Percentiles rank a stretch among this genome's conserved stretches.
Evolutionary conservation across 129 eudicot species (phyloP).

Genomic region (Daucus carota): DNA sequence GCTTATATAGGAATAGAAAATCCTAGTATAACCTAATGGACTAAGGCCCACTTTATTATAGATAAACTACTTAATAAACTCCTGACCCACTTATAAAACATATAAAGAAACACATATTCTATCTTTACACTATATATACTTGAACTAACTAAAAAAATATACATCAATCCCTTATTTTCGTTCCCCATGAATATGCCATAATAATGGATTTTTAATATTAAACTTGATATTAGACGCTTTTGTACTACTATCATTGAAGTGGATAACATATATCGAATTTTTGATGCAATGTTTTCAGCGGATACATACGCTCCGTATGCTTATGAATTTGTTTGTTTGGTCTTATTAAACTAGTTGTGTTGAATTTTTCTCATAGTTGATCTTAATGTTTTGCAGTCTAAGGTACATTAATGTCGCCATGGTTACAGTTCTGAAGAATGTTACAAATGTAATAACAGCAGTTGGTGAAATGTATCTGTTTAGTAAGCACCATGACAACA

Average conservation of each 20-base stretch:
- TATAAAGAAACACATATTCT: no score
- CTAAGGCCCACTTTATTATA: no score
- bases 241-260: not conserved
- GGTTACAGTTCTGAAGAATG: slow-evolving; percentile 97
- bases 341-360: not conserved
- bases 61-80: no score
- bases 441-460: slow-evolving; percentile 96
- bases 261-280: not conserved
- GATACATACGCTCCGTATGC: not conserved
- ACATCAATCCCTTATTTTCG: no score
- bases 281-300: not conserved
- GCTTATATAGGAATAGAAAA: no score
- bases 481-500: slow-evolving; percentile 83
- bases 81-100: no score
- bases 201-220: not conserved
- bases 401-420: slow-evolving; percentile 94
- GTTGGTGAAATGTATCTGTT: slow-evolving; percentile 99
- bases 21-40: no score
- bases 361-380: slow-evolving; percentile 7
- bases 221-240: not conserved
- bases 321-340: not conserved
- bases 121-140: no score
- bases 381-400: slow-evolving; percentile 49
- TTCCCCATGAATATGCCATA: no score
- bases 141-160: no score